Evolutionary conservation across 495 filamentous ascomycete species (phyloP), one percentile per base, ranked within the genome.

Genomic region (Daldinia concentrica): DNA sequence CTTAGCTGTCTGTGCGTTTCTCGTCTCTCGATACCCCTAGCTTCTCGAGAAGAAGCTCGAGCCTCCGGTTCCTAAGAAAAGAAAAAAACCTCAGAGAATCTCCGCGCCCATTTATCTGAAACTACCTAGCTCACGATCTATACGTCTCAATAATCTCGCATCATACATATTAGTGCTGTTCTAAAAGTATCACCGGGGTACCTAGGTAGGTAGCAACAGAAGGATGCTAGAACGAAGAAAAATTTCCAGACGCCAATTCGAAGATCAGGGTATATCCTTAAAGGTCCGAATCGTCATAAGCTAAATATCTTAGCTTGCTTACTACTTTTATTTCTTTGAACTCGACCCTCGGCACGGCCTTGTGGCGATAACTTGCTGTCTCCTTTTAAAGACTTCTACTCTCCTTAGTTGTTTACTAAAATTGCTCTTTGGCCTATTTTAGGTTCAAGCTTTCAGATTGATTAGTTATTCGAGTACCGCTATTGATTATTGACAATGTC

Each of bases 1-100:
- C n/a, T n/a, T 6, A 19, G 19, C 55, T 19, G 61, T 73, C 70
- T 62, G 70, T 73, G 70, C 70, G 61, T 36, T 58, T 39, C 22
- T 22, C 17, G 26, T 41, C 34, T 45, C 45, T 48, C 32, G 14
- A 39, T 48, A 56, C 14, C 55, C 56, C 60, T 34, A 64, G 27
- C 37, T 36, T 6, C 15, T n/a, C 27, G 29, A 66, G 30, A 48
- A 39, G 69, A 48, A 39, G 69, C 64, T 50, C 36, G 36, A 67
- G 32, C 62, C 50, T 54, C 50, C 2, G 0, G 50, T 54, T 30
- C 14, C 12, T 54, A 24, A 17, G 26, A 54, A 54, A 54, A 29
- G 11, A 15, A 9, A 22, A 43, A 48, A 48, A 24, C 34, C 19
- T 24, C 0, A 41, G 39, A 41, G 39, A 48, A 48, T 48, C 43